A percentile compares a stretch with the other conserved stretches of the same genome.
Conservation (phyloP, 2,329 filamentous ascomycete genomes). For the Sclerotiophoma versabilis region DNA sequence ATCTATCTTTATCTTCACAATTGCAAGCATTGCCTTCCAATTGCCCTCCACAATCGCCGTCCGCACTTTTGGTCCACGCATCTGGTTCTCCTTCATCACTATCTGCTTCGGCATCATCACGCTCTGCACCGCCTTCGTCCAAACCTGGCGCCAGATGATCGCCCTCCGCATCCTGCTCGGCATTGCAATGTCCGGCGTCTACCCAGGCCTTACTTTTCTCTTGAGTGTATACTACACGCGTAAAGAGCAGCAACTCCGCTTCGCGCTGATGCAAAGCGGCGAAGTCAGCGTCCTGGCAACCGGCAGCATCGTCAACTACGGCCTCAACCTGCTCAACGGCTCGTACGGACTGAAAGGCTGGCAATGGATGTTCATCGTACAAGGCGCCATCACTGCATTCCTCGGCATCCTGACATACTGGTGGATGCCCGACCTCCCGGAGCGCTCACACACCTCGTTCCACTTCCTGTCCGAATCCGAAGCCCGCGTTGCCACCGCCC, state of each 20-base stretch:
- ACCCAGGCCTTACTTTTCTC: conserved; percentile 58
- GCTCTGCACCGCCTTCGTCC: conserved; percentile 71
- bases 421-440: conserved; percentile 76
- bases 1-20: conserved; percentile 76
- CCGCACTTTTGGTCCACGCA: conserved; percentile 68
- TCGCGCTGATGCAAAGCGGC: conserved; percentile 69
- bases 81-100: conserved; percentile 68
- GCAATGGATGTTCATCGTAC: conserved; percentile 74
- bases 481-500: conserved; percentile 60
- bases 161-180: conserved; percentile 70
- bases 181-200: conserved; percentile 63
- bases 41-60: conserved; percentile 72
- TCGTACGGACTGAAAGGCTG: conserved; percentile 65
- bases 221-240: conserved; percentile 70
- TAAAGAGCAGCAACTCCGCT: conserved; percentile 70
- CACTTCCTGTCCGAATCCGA: conserved; percentile 65
- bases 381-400: conserved; percentile 65
- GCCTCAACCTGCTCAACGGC: conserved; percentile 69
- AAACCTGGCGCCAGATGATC: conserved; percentile 74
- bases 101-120: conserved; percentile 70
- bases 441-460: conserved; percentile 64
- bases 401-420: conserved; percentile 69
- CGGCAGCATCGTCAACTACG: conserved; percentile 72
- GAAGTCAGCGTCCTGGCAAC: conserved; percentile 71
- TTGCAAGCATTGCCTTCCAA: conserved; percentile 72